Evolutionary conservation across 192 early-diverging fungal species (phyloP).

Genomic region (Coemansia sp.): DNA sequence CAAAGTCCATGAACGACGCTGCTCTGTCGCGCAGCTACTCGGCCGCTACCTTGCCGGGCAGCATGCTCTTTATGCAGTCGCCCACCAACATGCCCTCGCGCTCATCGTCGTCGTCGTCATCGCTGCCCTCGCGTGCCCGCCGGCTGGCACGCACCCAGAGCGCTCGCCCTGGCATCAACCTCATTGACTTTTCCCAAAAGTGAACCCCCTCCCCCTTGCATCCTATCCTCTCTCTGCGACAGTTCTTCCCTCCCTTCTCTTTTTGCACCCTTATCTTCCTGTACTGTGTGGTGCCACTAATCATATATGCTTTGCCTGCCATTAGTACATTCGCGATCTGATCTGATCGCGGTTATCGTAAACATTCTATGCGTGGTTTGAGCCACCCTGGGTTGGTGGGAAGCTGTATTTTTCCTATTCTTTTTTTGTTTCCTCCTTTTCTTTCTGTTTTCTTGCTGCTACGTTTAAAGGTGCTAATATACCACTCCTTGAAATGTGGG

Average conservation of each 20-base stretch:
- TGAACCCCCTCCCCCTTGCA: background rate
- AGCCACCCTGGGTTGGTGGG: too few relatives aligned
- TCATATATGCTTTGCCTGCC: too few relatives aligned
- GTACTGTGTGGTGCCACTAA: conserved; percentile 1
- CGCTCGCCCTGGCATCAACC: conserved; percentile 35
- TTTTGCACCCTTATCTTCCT: background rate
- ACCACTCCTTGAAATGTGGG: conserved; percentile 42
- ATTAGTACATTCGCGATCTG: too few relatives aligned
- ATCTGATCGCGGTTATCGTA: too few relatives aligned
- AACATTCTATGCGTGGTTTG: too few relatives aligned
- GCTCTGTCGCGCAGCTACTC: conserved; percentile 8
- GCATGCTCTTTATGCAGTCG: conserved; percentile 20
- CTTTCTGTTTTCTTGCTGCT: background rate
- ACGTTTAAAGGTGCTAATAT: too few relatives aligned
- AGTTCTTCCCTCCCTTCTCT: too few relatives aligned
- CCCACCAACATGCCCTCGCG: conserved; percentile 11
- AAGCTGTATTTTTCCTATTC: background rate
- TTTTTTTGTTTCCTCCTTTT: background rate
- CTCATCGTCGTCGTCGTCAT: conserved; percentile 13
- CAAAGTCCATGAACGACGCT: conserved; percentile 49
- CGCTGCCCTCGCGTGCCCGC: conserved; percentile 17
- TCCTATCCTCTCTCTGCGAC: too few relatives aligned
- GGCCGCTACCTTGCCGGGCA: conserved; percentile 10
- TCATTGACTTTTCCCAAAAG: conserved; percentile 26
- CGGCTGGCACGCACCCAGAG: conserved; percentile 38